Base-by-base conservation (phyloP, 345 rosid genomes). In the Aegle marmelos region DNA sequence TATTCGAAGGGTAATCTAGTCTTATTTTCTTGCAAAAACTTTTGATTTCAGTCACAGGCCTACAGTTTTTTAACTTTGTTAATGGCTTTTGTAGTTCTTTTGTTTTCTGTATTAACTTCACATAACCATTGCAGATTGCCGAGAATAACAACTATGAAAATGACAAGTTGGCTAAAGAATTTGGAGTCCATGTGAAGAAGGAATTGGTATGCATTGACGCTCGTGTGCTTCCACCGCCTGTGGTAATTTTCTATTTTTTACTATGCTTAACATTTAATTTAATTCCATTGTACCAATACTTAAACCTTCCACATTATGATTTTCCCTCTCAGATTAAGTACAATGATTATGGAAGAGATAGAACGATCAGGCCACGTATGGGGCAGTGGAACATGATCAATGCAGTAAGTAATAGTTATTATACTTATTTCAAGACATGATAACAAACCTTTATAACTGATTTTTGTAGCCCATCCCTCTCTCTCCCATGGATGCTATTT, bases 371-470 rank as follows among this genome's bases (percentile, higher is more conserved):
- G 72, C 98, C 97, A 3, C n/a, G 10, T 0, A 9, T 59, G 9
- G 97, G 97, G 19, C 86, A 81, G 28, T 93, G 98, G 98, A 94
- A 91, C 57, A 94, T 95, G 97, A 91, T 87, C 0, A 76, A 89
- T 59, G 87, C 83, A 92, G 98, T 93, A 59, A 25, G 68, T 17
- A 70, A 31, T 71, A 71, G 17, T 27, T 21, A 27, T 7, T 69
- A 57, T 48, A n/a, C 75, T 54, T 22, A 31, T 31, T 56, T 71
- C 21, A 22, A 22, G 13, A 22, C 63, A 71, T 30, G 19, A 53
- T 50, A 60, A 60, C 31, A 70, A 70, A 48, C n/a, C 16, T 68
- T 48, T 28, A 27, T 21, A 28, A 70, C 61, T 28, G 41, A 68
- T 14, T 30, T 53, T 54, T 22, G 28, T 5, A 11, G 70, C 28